These are phyloP conservation scores for Heteromeles arbutifolia DNA, from an alignment of 306 rosid species.

Conservation along the genomic window DNA sequence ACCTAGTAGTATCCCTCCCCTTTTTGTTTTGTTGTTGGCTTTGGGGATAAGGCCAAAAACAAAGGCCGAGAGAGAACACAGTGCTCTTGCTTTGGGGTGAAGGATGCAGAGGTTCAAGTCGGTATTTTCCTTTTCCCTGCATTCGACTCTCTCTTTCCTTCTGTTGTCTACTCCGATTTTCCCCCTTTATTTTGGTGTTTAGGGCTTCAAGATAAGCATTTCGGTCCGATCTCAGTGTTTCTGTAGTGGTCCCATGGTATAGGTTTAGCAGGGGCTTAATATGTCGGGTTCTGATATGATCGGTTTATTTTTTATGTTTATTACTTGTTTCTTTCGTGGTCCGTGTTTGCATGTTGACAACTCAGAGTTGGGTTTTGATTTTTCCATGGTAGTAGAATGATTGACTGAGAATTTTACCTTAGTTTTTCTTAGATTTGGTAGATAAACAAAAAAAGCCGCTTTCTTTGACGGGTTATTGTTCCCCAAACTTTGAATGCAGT, in stretches of 20 bases:
- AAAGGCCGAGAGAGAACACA: background rate
- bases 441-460: background rate
- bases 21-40: background rate
- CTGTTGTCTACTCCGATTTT: background rate
- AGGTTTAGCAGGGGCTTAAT: background rate
- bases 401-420: background rate
- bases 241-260: background rate
- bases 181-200: background rate
- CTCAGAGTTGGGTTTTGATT: background rate
- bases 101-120: background rate
- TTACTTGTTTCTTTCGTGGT: background rate
- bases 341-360: background rate
- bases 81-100: background rate
- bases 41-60: background rate
- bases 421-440: background rate
- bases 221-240: background rate
- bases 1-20: background rate
- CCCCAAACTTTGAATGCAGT: background rate
- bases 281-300: background rate
- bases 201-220: background rate
- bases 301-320: background rate
- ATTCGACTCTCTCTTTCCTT: background rate
- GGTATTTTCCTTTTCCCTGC: background rate
- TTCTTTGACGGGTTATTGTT: background rate
- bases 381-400: background rate